Conservation (phyloP, 2,329 filamentous ascomycete species). For the Neurospora crassa region DNA sequence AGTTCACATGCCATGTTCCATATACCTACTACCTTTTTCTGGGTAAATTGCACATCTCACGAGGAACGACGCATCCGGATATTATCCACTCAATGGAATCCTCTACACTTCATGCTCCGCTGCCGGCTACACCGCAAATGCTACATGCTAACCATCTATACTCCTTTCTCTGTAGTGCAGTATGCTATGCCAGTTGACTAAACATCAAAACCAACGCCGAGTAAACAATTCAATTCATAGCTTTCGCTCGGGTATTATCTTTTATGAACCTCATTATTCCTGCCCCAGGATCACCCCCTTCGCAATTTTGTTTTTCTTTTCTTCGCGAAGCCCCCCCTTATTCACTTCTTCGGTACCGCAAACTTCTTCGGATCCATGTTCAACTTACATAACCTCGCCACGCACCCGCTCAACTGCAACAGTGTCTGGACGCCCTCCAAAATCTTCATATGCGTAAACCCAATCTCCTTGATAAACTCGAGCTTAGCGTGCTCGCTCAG, state of each 20-base stretch:
- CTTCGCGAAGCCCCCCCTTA: background rate
- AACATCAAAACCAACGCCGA: background rate
- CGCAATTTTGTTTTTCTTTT: background rate
- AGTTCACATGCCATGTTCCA: background rate
- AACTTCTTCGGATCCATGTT: slow-evolving; percentile 93
- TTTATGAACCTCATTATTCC: background rate
- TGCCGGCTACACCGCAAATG: background rate
- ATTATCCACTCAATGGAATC: background rate
- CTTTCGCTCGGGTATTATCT: background rate
- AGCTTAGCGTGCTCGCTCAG: slow-evolving; percentile 91
- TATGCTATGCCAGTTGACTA: background rate
- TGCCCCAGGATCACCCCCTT: background rate
- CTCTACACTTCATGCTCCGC: background rate
- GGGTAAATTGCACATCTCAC: background rate
- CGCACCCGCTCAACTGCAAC: slow-evolving; percentile 84
- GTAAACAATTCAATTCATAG: background rate
- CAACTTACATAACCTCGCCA: slow-evolving; percentile 84
- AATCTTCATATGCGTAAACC: slow-evolving; percentile 98
- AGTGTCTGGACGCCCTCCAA: slow-evolving; percentile 95
- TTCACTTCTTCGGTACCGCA: slow-evolving; percentile 29
- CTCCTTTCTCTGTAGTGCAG: background rate
- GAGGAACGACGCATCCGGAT: background rate
- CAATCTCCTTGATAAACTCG: slow-evolving; percentile 97
- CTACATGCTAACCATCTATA: background rate
- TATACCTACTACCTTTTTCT: background rate